phyloP scores from a whole-genome alignment of 192 early-diverging fungal species.

The Rhizoclosmatium globosum region DNA sequence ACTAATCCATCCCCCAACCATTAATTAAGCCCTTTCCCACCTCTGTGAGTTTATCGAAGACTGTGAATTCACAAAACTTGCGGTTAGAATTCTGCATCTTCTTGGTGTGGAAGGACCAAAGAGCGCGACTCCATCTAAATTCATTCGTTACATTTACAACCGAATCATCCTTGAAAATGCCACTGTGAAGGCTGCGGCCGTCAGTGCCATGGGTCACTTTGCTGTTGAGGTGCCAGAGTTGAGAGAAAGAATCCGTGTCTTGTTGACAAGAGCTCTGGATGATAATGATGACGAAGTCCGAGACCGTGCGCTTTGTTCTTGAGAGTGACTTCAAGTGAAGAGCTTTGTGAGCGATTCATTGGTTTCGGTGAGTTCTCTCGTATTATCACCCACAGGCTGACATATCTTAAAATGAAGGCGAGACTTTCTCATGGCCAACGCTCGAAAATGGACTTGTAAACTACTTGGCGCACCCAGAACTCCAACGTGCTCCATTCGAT shows the following conservation, averaged over 20 bases:
- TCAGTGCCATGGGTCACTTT: conserved; percentile 95
- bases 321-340: conserved; percentile 75
- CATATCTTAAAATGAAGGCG: conserved; percentile 60
- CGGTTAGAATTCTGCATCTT: conserved; percentile 95
- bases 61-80: conserved; percentile 98
- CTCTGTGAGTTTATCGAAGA: conserved; percentile 99
- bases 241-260: conserved; percentile 68
- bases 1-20: neutral
- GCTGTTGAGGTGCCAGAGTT: conserved; percentile 84
- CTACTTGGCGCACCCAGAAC: conserved; percentile 77
- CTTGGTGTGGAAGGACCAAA: conserved; percentile 94
- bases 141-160: conserved; percentile 99
- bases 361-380: conserved; percentile 73
- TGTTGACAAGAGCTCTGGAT: conserved; percentile 91
- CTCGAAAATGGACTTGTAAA: conserved; percentile 88
- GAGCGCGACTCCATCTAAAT: conserved; percentile 90
- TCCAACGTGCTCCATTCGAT: conserved; percentile 75
- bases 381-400: conserved; percentile 7
- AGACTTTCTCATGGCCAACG: conserved; percentile 83
- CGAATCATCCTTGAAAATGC: conserved; percentile 97
- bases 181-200: conserved; percentile 94
- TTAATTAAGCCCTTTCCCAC: conserved; percentile 80
- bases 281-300: conserved; percentile 99
- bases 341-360: conserved; percentile 72
- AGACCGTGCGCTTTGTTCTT: conserved; percentile 94